These are phyloP conservation scores for Salmacisia buchloeana DNA, from an alignment of 1,284 basidiomycete species.

Conservation along the genomic window DNA sequence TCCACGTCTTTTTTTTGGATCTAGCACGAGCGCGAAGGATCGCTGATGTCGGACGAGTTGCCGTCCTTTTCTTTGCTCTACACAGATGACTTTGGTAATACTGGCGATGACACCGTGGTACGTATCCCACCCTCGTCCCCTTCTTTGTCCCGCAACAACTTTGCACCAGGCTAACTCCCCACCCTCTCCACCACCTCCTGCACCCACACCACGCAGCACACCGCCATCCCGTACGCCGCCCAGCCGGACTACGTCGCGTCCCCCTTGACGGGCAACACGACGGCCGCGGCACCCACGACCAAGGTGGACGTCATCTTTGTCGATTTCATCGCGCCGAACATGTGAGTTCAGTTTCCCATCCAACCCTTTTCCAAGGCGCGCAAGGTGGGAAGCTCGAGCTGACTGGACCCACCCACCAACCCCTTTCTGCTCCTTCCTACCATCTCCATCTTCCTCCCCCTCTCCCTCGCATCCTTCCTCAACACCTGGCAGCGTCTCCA, in stretches of 20 bases:
- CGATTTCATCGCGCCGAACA: conserved; percentile 7
- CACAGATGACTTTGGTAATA: conserved; percentile 6
- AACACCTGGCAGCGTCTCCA: conserved; percentile 23
- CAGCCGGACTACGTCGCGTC: conserved; percentile 46
- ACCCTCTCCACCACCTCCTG: neutral
- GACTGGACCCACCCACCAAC: too few relatives aligned
- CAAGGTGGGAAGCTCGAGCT: too few relatives aligned
- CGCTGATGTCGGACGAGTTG: too few relatives aligned
- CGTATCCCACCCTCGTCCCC: neutral
- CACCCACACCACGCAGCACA: conserved; percentile 12
- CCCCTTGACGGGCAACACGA: conserved; percentile 17
- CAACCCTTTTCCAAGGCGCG: too few relatives aligned
- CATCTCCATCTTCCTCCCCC: too few relatives aligned
- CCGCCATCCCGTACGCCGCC: conserved; percentile 25
- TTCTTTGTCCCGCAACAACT: too few relatives aligned
- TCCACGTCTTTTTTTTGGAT: too few relatives aligned
- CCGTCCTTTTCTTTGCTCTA: neutral
- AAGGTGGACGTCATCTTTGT: conserved; percentile 22
- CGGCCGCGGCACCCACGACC: conserved; percentile 13
- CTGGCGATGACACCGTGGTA: conserved; percentile 40
- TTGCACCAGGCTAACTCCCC: neutral
- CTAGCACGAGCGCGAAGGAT: too few relatives aligned
- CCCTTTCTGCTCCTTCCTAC: too few relatives aligned
- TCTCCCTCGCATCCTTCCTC: conserved; percentile 23
- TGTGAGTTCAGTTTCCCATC: too few relatives aligned